A percentile compares a stretch with the other conserved stretches of the same genome.
These are phyloP conservation scores for Yarrowia porcina DNA, from an alignment of 805 yeast genomes.

Conservation along the genomic window DNA sequence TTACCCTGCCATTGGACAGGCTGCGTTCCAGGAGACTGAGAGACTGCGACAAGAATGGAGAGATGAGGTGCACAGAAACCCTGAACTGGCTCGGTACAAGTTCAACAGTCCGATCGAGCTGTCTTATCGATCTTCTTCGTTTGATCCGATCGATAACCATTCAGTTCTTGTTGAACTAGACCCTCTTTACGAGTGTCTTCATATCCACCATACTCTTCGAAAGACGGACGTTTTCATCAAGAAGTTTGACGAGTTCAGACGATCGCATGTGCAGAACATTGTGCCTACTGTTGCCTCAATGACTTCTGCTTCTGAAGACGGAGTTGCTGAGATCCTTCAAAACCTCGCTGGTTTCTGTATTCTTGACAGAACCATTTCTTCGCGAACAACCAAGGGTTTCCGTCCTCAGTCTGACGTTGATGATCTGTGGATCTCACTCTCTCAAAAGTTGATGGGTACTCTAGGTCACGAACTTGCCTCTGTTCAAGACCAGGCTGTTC, in stretches of 20 bases:
- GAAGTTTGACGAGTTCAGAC: constrained; percentile 68
- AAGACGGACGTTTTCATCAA: constrained; percentile 58
- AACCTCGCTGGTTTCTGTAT: constrained; percentile 73
- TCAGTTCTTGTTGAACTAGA: constrained; percentile 54
- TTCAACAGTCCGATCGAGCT: constrained; percentile 84
- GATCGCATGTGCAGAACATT: constrained; percentile 64
- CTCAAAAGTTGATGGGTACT: constrained; percentile 35
- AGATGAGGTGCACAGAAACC: constrained; percentile 44
- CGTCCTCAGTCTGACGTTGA: constrained; percentile 60
- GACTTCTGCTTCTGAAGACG: constrained; percentile 29
- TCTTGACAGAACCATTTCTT: constrained; percentile 64
- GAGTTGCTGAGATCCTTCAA: constrained; percentile 32
- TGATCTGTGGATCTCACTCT: constrained; percentile 73
- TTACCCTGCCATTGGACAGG: constrained; percentile 52
- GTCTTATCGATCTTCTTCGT: constrained; percentile 58
- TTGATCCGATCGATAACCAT: constrained; percentile 50
- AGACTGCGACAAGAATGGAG: constrained; percentile 62
- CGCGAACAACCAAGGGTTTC: constrained; percentile 52
- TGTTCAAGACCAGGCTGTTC: constrained; percentile 28
- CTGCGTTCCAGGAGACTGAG: constrained; percentile 52
- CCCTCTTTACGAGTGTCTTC: constrained; percentile 76
- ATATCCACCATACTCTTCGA: constrained; percentile 74
- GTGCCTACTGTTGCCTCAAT: constrained; percentile 61
- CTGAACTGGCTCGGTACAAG: constrained; percentile 53
- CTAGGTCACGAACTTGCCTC: constrained; percentile 30